Percentiles rank a stretch among this genome's conserved stretches.
Evolutionary conservation across 2,329 filamentous ascomycete genomes (phyloP).

Genomic region (Aspergillus pseudonomiae): DNA sequence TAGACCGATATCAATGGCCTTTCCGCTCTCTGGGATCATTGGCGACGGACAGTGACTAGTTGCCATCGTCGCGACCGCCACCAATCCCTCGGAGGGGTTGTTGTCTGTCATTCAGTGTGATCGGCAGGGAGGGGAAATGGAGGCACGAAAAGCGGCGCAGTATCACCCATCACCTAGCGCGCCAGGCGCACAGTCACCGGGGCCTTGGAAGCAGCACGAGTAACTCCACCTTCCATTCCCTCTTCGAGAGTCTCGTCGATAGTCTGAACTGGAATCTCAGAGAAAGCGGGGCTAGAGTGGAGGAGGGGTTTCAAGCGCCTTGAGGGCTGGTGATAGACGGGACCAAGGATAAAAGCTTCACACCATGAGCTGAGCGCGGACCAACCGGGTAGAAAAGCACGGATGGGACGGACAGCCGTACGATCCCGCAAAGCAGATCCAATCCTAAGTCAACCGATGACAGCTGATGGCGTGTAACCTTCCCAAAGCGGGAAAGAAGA

Average conservation of each 20-base stretch:
- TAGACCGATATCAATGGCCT: neutral
- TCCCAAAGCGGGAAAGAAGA: slow-evolving; percentile 7
- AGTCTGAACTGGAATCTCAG: neutral
- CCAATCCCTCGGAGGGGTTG: neutral
- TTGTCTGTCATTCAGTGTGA: neutral
- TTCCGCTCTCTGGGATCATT: neutral
- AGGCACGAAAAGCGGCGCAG: neutral
- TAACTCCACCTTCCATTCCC: neutral
- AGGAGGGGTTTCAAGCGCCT: neutral
- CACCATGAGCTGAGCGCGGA: neutral
- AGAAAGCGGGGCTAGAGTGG: neutral
- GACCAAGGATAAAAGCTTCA: neutral
- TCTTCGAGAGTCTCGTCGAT: neutral
- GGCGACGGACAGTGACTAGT: neutral
- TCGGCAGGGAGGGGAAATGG: neutral
- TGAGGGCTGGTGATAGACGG: neutral
- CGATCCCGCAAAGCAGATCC: slow-evolving; percentile 1
- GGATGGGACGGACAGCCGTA: neutral
- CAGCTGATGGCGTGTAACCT: slow-evolving; percentile 16
- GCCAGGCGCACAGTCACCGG: neutral
- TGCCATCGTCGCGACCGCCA: neutral
- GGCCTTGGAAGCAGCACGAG: neutral
- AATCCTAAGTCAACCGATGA: slow-evolving; percentile 7
- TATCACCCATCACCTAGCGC: neutral
- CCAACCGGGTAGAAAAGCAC: neutral